These are phyloP conservation scores for Chimonanthus praecox DNA, from an alignment of 164 flowering plant genomes.

Conservation along the genomic window DNA sequence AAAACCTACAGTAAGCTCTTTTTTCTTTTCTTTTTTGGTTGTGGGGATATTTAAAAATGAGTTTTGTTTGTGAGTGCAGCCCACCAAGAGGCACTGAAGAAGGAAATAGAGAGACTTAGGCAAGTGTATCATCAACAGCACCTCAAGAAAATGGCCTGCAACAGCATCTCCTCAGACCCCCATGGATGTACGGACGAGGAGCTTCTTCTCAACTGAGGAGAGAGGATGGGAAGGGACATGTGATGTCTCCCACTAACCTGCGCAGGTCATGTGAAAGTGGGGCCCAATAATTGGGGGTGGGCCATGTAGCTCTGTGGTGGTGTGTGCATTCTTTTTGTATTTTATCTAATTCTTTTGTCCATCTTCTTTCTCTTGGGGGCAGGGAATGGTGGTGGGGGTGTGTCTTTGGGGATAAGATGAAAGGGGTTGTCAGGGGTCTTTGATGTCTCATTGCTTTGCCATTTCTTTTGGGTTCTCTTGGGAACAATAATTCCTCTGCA, in stretches of 20 bases:
- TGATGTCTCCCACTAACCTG: constrained; percentile 10
- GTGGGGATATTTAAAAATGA: neutral
- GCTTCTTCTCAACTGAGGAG: constrained; percentile 15
- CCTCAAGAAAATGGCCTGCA: constrained; percentile 35
- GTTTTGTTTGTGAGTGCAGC: constrained; percentile 33
- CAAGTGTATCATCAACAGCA: constrained; percentile 61
- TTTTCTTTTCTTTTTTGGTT: neutral
- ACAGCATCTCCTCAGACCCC: constrained; percentile 7
- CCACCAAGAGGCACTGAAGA: constrained; percentile 78
- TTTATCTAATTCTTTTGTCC: no score
- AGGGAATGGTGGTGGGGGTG: no score
- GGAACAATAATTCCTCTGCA: no score
- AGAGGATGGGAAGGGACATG: neutral
- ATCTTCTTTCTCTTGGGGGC: no score
- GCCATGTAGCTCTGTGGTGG: no score
- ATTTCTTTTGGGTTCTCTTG: no score
- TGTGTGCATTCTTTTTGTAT: no score
- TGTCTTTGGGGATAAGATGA: no score
- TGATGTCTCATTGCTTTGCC: no score
- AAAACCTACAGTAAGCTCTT: neutral
- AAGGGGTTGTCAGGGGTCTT: no score
- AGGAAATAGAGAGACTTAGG: constrained; percentile 73
- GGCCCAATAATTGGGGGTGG: neutral
- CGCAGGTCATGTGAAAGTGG: neutral
- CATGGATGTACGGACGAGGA: constrained; percentile 19